Base-by-base conservation (phyloP, 108 stramenopile genomes). In the Conticribra guillardii region DNA sequence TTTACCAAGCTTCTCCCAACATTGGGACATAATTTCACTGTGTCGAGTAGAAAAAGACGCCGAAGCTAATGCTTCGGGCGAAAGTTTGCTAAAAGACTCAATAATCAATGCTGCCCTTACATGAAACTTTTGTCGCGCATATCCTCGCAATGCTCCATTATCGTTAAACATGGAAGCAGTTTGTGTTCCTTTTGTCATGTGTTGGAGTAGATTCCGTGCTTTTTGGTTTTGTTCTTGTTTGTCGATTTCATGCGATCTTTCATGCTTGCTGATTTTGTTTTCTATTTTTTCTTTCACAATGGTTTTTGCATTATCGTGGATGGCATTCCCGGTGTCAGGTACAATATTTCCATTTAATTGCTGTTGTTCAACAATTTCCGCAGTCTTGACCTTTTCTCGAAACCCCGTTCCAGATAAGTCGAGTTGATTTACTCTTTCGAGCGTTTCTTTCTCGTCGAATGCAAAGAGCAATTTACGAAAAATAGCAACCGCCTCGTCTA, bases 121-220 rank as follows among this genome's bases (percentile, higher is more conserved):
- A 32, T 81, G 55, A 52, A 89, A 92, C 58, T 92, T 92, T 61
- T 84, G 85, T 49, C 87, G 60, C 9, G 82, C 73, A 73, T 92
- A 92, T 11, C 89, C 91, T 81, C 84, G 53, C 45, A 92, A 68
- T 15, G 91, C 87, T 24, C 52, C 30, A 17, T 72, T 61, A 73
- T 92, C 86, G 16, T 80, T 64, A 79, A 92, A 92, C 85, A 87
- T 85, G 64, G 29, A 28, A 5, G 50, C 41, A 14, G 72, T 61
- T 55, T 92, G 91, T 11, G 86, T 87, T 28, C 91, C 91, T 68
- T 88, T 89, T 34, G 86, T 87, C 91, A 92, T 92, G 71, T 86
- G 78, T n/a, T 50, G 57, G 9, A 91, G 66, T 18, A 91, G 66
- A 15, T 45, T 32, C 26, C 69, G 58, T 29, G 86, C 76, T 64